Evolutionary conservation across 768 basidiomycete genomes (phyloP).

Genomic region (Leccinum rimulosum): DNA sequence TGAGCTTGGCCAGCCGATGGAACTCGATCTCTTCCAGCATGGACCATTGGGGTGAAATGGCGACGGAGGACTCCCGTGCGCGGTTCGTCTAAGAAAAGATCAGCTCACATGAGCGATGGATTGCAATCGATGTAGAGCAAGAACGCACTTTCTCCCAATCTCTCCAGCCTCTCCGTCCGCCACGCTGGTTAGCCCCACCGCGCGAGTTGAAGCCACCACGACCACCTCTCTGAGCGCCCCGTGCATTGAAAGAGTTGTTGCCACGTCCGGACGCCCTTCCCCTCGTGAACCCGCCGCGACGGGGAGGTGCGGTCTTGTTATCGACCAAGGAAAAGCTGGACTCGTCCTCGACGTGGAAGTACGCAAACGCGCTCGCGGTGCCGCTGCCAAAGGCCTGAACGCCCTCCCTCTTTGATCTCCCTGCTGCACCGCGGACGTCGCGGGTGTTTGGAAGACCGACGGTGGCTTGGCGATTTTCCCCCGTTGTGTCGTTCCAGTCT

Average conservation of each 20-base stretch:
- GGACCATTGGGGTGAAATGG: slow-evolving; percentile 89
- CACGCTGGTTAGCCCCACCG: slow-evolving; percentile 33
- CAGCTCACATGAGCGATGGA: slow-evolving; percentile 2
- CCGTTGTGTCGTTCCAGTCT: slow-evolving; percentile 87
- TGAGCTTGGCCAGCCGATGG: slow-evolving; percentile 83
- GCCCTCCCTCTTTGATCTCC: slow-evolving; percentile 69
- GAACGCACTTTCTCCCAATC: slow-evolving; percentile 87
- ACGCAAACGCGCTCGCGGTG: slow-evolving; percentile 88
- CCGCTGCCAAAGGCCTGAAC: slow-evolving; percentile 88
- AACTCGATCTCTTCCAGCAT: slow-evolving; percentile 98
- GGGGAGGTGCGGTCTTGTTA: slow-evolving; percentile 69
- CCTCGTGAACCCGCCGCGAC: slow-evolving; percentile 66
- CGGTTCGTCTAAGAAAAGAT: slow-evolving; percentile 59
- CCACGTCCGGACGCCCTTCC: slow-evolving; percentile 42
- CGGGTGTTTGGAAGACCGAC: slow-evolving; percentile 47
- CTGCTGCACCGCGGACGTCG: slow-evolving; percentile 48
- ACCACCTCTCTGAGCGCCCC: slow-evolving; percentile 45
- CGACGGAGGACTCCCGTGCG: slow-evolving; percentile 88
- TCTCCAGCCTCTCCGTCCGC: slow-evolving; percentile 72
- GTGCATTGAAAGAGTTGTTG: slow-evolving; percentile 31
- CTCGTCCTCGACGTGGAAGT: slow-evolving; percentile 98
- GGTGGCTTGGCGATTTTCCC: slow-evolving; percentile 58
- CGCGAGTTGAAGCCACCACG: slow-evolving; percentile 49
- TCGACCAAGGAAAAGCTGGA: slow-evolving; percentile 96
- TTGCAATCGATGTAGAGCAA: not conserved